phyloP scores from a whole-genome alignment of 441 rosid species.

The Breynia disticha region DNA sequence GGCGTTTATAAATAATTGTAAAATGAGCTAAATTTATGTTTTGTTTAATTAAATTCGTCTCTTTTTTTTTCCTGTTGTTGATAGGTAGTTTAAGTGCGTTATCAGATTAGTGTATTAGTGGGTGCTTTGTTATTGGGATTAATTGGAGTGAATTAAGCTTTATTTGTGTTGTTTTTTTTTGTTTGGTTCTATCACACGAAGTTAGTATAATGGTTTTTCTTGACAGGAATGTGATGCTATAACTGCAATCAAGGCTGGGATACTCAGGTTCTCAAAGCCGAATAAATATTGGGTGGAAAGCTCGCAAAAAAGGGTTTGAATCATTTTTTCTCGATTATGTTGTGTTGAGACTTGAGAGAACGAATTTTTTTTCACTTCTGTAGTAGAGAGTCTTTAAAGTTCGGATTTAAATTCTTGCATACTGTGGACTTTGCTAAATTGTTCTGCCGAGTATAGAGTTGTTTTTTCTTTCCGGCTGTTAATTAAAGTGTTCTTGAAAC shows the following conservation, averaged over 20 bases:
- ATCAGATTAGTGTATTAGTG: no score
- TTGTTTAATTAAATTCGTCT: no score
- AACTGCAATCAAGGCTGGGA: constrained; percentile 61
- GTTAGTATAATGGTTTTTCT: no score
- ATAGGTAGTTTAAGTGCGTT: not conserved
- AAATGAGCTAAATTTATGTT: no score
- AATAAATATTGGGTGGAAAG: constrained; percentile 85
- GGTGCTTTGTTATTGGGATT: no score
- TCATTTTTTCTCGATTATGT: not conserved
- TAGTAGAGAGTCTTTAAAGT: not conserved
- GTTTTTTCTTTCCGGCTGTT: no score
- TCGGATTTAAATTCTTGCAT: not conserved
- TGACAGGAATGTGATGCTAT: constrained; percentile 61
- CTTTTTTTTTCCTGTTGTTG: not conserved
- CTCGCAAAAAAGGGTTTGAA: constrained; percentile 80
- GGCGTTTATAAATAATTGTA: no score
- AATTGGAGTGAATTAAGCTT: no score
- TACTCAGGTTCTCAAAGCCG: constrained; percentile 61
- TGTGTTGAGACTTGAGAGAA: not conserved
- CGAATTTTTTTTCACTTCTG: not conserved
- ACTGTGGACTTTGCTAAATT: not conserved
- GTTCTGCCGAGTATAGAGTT: no score
- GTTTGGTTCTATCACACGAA: not conserved
- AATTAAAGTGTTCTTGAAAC: no score
- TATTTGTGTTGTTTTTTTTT: no score